Conservation (phyloP, 2,329 filamentous ascomycete species). For the Calycina herbarum region DNA sequence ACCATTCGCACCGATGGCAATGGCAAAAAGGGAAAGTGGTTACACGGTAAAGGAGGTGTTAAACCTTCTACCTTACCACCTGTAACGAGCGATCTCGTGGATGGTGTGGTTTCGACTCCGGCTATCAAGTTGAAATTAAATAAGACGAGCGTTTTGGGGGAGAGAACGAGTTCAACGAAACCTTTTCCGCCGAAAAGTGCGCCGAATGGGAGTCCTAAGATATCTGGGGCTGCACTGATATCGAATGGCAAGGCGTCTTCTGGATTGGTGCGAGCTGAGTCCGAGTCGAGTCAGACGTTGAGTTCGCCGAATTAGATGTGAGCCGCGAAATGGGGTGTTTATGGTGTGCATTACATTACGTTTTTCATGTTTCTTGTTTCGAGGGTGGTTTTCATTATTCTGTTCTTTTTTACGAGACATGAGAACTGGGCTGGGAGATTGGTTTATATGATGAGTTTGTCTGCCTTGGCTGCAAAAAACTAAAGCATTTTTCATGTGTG, state of each 20-base stretch:
- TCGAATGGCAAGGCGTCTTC: constrained; percentile 12
- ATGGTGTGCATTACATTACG: background rate
- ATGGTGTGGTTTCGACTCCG: background rate
- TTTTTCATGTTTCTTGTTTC: background rate
- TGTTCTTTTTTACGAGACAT: background rate
- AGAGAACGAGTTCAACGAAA: background rate
- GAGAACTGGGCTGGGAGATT: background rate
- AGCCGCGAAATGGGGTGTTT: background rate
- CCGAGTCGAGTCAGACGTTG: constrained; percentile 29
- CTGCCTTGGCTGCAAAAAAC: background rate
- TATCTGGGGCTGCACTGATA: constrained; percentile 1
- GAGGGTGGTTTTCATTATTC: background rate
- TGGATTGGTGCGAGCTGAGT: constrained; percentile 19
- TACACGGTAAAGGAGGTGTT: constrained; percentile 21
- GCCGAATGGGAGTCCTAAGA: constrained; percentile 17
- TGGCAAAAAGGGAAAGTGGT: constrained; percentile 22
- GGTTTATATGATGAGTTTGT: background rate
- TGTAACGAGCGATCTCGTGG: background rate
- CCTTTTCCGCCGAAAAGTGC: constrained; percentile 17
- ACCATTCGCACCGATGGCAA: constrained; percentile 8
- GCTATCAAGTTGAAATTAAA: constrained; percentile 15
- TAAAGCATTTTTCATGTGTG: background rate
- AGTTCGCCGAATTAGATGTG: constrained; percentile 23
- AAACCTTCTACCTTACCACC: constrained; percentile 8
- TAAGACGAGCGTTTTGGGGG: constrained; percentile 4